Base-by-base conservation (phyloP, 768 basidiomycete genomes). In the Filobasidium floriforme region DNA sequence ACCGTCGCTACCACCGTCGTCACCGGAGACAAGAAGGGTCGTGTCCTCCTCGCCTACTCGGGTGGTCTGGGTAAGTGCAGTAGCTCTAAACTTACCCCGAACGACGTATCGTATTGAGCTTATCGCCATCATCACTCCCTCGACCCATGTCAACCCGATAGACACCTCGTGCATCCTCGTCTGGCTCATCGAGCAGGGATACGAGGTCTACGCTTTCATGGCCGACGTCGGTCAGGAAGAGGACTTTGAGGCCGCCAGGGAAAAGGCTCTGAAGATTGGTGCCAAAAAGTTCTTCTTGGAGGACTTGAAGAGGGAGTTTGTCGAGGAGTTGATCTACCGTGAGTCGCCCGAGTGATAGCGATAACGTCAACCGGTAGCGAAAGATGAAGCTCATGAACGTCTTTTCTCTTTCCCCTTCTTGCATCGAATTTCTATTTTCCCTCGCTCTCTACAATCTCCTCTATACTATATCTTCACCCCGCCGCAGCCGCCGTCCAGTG, bases 151-250 rank as follows among this genome's bases (percentile, higher is more conserved):
- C 37, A 11, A 41, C 46, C 46, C 40, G 62, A 55, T 73, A 93
- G 96, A 99, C 80, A 99, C 96, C 24, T 97, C 94, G 43, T 98
- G 94, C 81, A 99, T 99, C 81, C 88, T 98, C 73, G 91, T 91
- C 61, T 99, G 94, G 94, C 83, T 99, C 80, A 92, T 98, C 80
- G 96, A 99, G 79, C 84, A 97, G 79, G 92, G 91, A 66, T 99
- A 98, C 81, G 90, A 98, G 76, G 94, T 97, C 70, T 86, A 88
- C 72, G 91, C 92, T 26, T 98, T 93, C 85, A 92, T 80, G 79
- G 79, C 77, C 52, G 79, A 80, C 68, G 79, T 80, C 67, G 79
- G 79, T 61, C 79, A 80, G 70, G 76, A 77, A 55, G 79, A 94
- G 90, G 93, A 98, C 80, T 98, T 93, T 76, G 89, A 83, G 57